Base-by-base conservation (phyloP, 2,329 filamentous ascomycete genomes). In the Pyricularia sp. region DNA sequence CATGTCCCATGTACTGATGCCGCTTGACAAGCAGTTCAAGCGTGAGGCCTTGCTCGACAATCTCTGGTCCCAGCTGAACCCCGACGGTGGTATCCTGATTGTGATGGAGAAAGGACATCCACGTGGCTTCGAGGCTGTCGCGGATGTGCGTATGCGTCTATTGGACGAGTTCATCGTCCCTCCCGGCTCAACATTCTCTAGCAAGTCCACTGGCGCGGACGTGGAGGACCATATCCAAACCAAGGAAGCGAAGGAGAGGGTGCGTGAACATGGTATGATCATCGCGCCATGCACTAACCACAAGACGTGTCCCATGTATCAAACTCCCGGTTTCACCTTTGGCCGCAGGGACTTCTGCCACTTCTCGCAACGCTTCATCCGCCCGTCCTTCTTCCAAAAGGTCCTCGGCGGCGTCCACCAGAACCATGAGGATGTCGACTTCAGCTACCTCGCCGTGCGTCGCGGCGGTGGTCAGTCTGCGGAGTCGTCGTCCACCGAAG, bases 21-120 rank as follows among this genome's bases (percentile, higher is more conserved):
- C 89, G 0, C 79, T 95, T 4, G 87, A 90, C 70, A 90, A 94
- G 76, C 90, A 91, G 12, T 92, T 90, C 74, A 82, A 91, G 74
- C 90, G 94, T 64, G 94, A 92, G 75, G 86, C 90, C 42, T 84
- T 95, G 68, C 82, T 97, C 25, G 89, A 96, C 75, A 97, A 97
- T 70, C 85, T 98, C 1, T 99, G 95, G 95, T 89, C 88, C 17
- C 83, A 97, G 67, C 83, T 97, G 4, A 92, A 91, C 68, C 91
- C 91, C 1, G 85, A 94, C 23, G 94, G 94, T 1, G 95, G 95
- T 50, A 86, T 99, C 17, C 83, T 99, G 4, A 87, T 98, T 66
- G 80, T 98, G 3, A 81, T 97, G 26, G 95, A 99, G 77, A 98
- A 97, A 78, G 95, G 93, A 0, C 87, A 97, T 14, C 92, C 93